Percentiles rank a stretch among this genome's conserved stretches.
Evolutionary conservation across 768 basidiomycete genomes (phyloP).

Genomic region (Suillus tomentosus): DNA sequence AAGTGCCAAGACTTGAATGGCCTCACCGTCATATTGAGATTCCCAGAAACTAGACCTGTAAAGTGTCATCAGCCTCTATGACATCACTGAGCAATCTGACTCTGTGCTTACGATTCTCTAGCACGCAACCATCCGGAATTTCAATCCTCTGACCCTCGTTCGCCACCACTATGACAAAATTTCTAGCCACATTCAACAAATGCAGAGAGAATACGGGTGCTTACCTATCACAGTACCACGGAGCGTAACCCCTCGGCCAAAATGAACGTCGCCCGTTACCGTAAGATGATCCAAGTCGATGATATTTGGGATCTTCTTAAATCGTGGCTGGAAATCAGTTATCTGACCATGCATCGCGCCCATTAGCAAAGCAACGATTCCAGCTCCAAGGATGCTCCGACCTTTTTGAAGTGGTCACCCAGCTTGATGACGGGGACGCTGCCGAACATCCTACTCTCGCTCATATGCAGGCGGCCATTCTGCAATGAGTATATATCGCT

Average conservation of each 20-base stretch:
- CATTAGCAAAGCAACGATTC: conserved; percentile 2
- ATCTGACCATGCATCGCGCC: conserved; percentile 44
- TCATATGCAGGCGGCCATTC: conserved; percentile 88
- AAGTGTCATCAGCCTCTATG: background rate
- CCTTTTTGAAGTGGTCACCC: conserved; percentile 97
- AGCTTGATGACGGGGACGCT: conserved; percentile 96
- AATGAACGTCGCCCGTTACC: conserved; percentile 88
- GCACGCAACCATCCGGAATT: conserved; percentile 79
- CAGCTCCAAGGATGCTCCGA: conserved; percentile 29
- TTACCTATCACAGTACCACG: conserved; percentile 85
- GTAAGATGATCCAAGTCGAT: conserved; percentile 94
- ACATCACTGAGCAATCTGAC: too few relatives aligned
- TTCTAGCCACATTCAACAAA: background rate
- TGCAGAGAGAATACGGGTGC: conserved; percentile 17
- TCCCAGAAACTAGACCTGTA: conserved; percentile 75
- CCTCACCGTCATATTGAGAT: conserved; percentile 73
- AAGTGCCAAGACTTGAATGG: background rate
- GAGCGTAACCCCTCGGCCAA: conserved; percentile 83
- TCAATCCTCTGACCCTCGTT: conserved; percentile 83
- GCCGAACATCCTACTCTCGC: conserved; percentile 78
- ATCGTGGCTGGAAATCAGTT: conserved; percentile 89
- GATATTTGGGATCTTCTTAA: conserved; percentile 92
- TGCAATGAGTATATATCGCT: conserved; percentile 89
- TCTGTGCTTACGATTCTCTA: conserved; percentile 59
- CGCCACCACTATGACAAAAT: conserved; percentile 53